Evolutionary conservation across 768 basidiomycete genomes (phyloP), one percentile per base, ranked within the genome.

Genomic region (Lactifluus subvellereus): DNA sequence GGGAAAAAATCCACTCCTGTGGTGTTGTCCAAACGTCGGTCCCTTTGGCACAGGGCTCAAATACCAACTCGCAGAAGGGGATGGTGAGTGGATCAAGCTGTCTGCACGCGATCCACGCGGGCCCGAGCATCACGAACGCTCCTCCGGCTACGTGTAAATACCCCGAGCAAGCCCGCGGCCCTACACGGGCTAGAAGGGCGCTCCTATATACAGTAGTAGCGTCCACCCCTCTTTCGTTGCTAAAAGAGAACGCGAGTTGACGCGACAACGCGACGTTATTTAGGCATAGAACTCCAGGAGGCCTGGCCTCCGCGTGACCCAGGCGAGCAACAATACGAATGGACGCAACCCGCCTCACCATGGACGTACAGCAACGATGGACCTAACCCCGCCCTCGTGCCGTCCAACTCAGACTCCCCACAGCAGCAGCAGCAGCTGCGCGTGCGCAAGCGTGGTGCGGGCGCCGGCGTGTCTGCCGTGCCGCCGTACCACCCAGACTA

Each of bases 291-390:
- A 4, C 14, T 33, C 3, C 65, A 66, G 43, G 57, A 57, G 40
- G 16, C 32, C 6, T 94, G 93, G 91, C 93, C 94, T 20, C 91
- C 91, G 6, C 77, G 77, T 42, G 90, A 94, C 71, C 86, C 86
- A 0, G 69, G 71, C 53, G 68, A 71, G n/a, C 66, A 69, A 38
- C 65, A 72, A 27, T 74, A 77, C 61, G 72, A 72, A 10, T 80
- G 84, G 66, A 72, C 71, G 38, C 80, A 86, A 38, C 81, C 84
- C 1, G 72, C 78, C 27, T 85, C 84, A 6, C 92, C 94, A 6
- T 97, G 94, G 87, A 92, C 92, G 14, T 96, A 91, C 70, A 85
- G 88, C 66, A 87, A 89, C 56, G 87, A 78, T 20, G 75, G 79
- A 14, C 69, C 94, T 14, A 97, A 97, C 70, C 94, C 94, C 7